phyloP scores from a whole-genome alignment of 1,284 basidiomycete species.

The Agroathelia rolfsii region DNA sequence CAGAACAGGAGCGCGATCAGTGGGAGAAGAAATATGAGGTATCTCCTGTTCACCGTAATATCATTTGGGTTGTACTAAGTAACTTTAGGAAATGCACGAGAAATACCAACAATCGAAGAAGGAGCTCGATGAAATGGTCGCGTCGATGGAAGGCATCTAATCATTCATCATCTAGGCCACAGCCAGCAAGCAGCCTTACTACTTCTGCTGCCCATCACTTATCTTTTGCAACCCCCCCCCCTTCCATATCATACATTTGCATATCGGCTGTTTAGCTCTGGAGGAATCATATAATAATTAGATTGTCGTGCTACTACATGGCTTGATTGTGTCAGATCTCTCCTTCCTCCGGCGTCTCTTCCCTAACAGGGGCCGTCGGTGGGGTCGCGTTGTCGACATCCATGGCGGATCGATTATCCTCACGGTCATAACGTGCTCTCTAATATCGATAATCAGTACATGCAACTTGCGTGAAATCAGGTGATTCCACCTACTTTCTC shows the following conservation, averaged over 20 bases:
- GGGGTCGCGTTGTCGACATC: slow-evolving; percentile 14
- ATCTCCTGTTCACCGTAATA: slow-evolving; percentile 16
- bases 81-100: slow-evolving; percentile 68
- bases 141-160: slow-evolving; percentile 76
- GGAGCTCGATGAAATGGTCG: slow-evolving; percentile 84
- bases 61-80: slow-evolving; percentile 8
- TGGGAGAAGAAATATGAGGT: slow-evolving; percentile 97
- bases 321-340: too few relatives aligned
- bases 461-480: slow-evolving; percentile 5
- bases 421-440: slow-evolving; percentile 46
- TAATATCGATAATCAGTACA: slow-evolving; percentile 19
- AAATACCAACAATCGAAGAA: slow-evolving; percentile 74
- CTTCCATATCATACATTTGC: too few relatives aligned
- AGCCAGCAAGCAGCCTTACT: too few relatives aligned
- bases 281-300: too few relatives aligned
- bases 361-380: slow-evolving; percentile 28
- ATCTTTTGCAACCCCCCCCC: too few relatives aligned
- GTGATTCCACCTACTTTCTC: slow-evolving; percentile 47
- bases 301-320: too few relatives aligned
- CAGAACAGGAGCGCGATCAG: slow-evolving; percentile 85
- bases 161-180: slow-evolving; percentile 5
- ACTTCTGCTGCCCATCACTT: too few relatives aligned
- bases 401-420: slow-evolving; percentile 20
- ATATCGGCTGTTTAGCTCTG: too few relatives aligned
- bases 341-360: slow-evolving; percentile 72